Evolutionary conservation across 2,329 filamentous ascomycete genomes (phyloP), one percentile per base, ranked within the genome.

Genomic region (Geosmithia flava): DNA sequence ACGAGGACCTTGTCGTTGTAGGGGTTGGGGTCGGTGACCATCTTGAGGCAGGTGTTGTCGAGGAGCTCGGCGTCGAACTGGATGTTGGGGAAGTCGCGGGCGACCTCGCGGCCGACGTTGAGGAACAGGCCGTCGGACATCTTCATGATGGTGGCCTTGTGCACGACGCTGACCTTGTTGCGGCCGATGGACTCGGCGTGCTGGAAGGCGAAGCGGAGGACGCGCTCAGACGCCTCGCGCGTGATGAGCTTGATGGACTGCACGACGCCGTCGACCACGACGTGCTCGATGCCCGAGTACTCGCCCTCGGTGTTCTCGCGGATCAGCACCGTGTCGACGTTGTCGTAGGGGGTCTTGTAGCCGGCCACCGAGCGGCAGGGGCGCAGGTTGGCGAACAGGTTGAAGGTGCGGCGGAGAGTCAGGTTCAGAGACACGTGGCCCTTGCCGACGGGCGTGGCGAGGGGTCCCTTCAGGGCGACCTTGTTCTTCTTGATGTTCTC

Each of bases 71-170:
- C 87, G 65, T 97, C 91, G 66, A 98, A 97, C 73, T 96, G 87
- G 62, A 98, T 87, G 59, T 83, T 76, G 54, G 93, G 93, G 80
- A 87, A 98, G 65, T 97, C 90, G 81, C 95, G 95, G 68, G 88
- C 78, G 57, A 98, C 81, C 53, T 93, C 80, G 58, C 82, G 75
- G 58, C 85, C 93, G 53, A 85, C 88, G 69, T 79, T 86, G 58
- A 98, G 80, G 83, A 98, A 98, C 53, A 98, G 87, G 73, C 93
- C 93, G 68, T 98, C 93, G 65, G 85, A 91, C 87, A 96, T 95
- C 83, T 98, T 98, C 93, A 98, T 98, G 75, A 98, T 98, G 65
- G 93, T 97, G 68, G 93, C 93, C 81, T 98, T 98, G 85, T 98
- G 93, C 54, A 97, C 90, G 51, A 89, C 91, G 63, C 90, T 88